These are phyloP conservation scores for Babesia caballi DNA, from an alignment of 169 alveolate genomes.

Conservation along the genomic window DNA sequence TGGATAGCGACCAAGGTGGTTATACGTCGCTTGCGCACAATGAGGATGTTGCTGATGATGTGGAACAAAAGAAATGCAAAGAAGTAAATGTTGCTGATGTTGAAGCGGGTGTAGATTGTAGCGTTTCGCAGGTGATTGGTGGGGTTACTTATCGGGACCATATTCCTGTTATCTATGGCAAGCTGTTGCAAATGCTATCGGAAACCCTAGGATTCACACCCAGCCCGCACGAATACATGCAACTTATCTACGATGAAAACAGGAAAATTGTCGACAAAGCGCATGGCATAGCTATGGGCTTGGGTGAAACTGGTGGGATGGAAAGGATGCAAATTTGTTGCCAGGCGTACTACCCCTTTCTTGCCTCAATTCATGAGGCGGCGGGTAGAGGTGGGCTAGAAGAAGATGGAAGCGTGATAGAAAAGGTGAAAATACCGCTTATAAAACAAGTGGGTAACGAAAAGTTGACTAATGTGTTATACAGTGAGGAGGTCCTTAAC, in stretches of 20 bases:
- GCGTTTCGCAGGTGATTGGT: too few species aligned
- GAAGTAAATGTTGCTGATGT: too few species aligned
- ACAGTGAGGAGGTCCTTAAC: neutral
- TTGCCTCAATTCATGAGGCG: neutral
- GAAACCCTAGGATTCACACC: neutral
- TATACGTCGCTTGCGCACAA: too few species aligned
- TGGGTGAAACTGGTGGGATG: too few species aligned
- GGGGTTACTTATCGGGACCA: neutral
- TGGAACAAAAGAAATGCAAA: too few species aligned
- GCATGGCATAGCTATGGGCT: neutral
- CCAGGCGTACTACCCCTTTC: neutral
- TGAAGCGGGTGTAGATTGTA: too few species aligned
- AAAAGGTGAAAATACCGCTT: neutral
- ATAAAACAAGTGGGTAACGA: neutral
- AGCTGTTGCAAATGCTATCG: slow-evolving; percentile 1
- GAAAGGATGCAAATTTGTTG: neutral
- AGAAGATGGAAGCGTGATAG: neutral
- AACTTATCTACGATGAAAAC: neutral
- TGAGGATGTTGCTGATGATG: too few species aligned
- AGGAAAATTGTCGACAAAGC: neutral
- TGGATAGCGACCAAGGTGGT: too few species aligned
- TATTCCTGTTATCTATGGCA: neutral
- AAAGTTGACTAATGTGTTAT: neutral
- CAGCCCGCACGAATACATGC: neutral
- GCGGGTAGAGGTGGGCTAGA: neutral